These are phyloP conservation scores for Lignosus rhinocerotis DNA, from an alignment of 1,284 basidiomycete species.

Conservation along the genomic window DNA sequence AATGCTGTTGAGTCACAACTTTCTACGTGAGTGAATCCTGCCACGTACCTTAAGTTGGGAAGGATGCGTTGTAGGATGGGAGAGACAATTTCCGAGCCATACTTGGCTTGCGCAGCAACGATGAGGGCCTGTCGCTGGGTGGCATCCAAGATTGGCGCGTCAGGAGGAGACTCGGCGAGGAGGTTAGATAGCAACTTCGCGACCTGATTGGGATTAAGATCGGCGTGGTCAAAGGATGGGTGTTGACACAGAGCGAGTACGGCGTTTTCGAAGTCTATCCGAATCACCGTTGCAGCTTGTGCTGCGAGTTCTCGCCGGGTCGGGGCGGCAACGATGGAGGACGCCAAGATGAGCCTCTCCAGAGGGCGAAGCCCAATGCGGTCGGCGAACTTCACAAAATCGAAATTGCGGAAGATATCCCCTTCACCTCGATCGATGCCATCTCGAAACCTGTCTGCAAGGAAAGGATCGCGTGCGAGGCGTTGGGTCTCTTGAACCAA, in stretches of 20 bases:
- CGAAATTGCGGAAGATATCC: conserved; percentile 77
- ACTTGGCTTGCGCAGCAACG: conserved; percentile 72
- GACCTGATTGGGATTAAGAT: conserved; percentile 72
- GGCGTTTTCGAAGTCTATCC: conserved; percentile 75
- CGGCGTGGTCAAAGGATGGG: conserved; percentile 78
- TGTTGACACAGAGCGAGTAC: conserved; percentile 70
- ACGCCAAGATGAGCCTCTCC: conserved; percentile 74
- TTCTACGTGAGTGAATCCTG: neutral
- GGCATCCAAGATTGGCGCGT: conserved; percentile 67
- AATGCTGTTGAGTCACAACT: neutral
- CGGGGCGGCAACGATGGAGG: conserved; percentile 70
- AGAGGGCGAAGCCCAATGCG: conserved; percentile 76
- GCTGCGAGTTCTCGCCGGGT: conserved; percentile 69
- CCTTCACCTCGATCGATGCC: conserved; percentile 83
- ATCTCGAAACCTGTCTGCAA: conserved; percentile 84
- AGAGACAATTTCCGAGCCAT: conserved; percentile 56
- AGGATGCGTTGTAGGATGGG: conserved; percentile 59
- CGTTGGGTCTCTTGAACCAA: conserved; percentile 86
- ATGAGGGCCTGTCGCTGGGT: conserved; percentile 73
- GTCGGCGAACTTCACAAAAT: conserved; percentile 77
- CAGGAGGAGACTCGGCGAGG: conserved; percentile 64
- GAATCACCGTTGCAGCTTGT: conserved; percentile 69
- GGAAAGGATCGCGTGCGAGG: conserved; percentile 82
- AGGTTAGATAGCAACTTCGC: conserved; percentile 80
- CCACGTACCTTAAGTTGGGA: conserved; percentile 60